Base-by-base conservation (phyloP, 2,329 filamentous ascomycete genomes). In the Amauroascus verrucosus region DNA sequence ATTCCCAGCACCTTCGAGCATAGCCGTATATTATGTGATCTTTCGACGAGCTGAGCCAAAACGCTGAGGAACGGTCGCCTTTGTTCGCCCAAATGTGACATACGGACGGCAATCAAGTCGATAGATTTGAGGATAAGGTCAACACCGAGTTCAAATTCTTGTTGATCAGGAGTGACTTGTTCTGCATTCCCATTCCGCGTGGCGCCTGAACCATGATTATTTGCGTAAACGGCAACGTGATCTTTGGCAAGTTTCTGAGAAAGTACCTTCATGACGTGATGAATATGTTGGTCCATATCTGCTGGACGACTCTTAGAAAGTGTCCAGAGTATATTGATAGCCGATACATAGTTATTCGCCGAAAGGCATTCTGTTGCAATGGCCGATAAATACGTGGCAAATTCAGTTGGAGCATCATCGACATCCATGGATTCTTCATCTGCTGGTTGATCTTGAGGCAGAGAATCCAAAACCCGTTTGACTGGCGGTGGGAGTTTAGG, bases 61-160 rank as follows among this genome's bases (percentile, higher is more conserved):
- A 97, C 91, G 65, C 90, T 97, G 1, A 99, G 79, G 73, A 97
- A 98, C 0, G 93, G 91, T 44, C 94, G 79, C 41, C 93, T 79
- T 64, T 91, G 88, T 61, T 98, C 93, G 1, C 88, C 89, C 11
- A 99, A 78, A 35, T 85, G 85, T 62, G 93, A 90, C 83, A 99
- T 97, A 41, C 93, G 84, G 59, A 89, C 79, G 1, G 93, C 88
- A 20, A 95, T 86, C 54, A 96, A 83, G 63, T 97, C 90, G 57
- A 98, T 90, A 8, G 90, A 88, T 72, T 97, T 97, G 64, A 96
- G 84, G 70, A 97, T 95, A 40, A 98, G 73, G 54, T 86, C 84
- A 7, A 88, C 90, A 59, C 93, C 90, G n/a, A 94, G 81, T 63
- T 95, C 87, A 28, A 90, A 77, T 56, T 96, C 89, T 62, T 88